Conservation (phyloP, 768 basidiomycete species). For the Rhodosporidiobolus odoratus region DNA sequence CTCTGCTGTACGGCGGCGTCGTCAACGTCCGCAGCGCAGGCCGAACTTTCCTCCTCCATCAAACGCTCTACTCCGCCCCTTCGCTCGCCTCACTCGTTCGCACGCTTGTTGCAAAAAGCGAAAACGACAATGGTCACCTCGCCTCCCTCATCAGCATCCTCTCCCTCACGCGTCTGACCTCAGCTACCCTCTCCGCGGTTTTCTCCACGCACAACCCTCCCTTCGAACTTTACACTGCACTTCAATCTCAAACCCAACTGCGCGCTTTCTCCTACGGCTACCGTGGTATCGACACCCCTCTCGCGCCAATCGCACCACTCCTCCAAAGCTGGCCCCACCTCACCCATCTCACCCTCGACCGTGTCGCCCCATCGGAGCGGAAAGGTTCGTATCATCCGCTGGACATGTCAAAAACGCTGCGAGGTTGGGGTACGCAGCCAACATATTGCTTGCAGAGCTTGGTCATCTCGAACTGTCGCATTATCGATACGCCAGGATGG, state of each 20-base stretch:
- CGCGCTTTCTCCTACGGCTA: conserved; percentile 3
- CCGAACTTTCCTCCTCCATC: conserved; percentile 8
- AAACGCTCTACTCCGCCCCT: background rate
- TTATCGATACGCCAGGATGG: background rate
- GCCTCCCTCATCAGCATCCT: background rate
- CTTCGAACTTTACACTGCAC: background rate
- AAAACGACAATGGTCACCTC: conserved; percentile 11
- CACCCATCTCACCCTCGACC: background rate
- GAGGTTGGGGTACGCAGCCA: conserved; percentile 4
- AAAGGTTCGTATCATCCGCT: no score
- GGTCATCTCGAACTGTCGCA: background rate
- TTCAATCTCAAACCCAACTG: conserved; percentile 3
- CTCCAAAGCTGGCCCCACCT: background rate
- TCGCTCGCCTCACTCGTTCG: background rate
- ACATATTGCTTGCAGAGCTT: background rate
- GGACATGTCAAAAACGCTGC: background rate
- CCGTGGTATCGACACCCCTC: background rate
- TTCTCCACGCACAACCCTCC: background rate
- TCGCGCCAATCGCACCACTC: conserved; percentile 5
- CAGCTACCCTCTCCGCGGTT: background rate
- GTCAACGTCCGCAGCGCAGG: conserved; percentile 22
- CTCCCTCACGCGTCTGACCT: background rate
- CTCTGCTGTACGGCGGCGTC: conserved; percentile 4
- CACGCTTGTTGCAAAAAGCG: background rate
- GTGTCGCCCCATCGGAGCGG: background rate